Evolutionary conservation across 1,284 basidiomycete species (phyloP), one percentile per base, ranked within the genome.

Genomic region (Tilletia walkeri): DNA sequence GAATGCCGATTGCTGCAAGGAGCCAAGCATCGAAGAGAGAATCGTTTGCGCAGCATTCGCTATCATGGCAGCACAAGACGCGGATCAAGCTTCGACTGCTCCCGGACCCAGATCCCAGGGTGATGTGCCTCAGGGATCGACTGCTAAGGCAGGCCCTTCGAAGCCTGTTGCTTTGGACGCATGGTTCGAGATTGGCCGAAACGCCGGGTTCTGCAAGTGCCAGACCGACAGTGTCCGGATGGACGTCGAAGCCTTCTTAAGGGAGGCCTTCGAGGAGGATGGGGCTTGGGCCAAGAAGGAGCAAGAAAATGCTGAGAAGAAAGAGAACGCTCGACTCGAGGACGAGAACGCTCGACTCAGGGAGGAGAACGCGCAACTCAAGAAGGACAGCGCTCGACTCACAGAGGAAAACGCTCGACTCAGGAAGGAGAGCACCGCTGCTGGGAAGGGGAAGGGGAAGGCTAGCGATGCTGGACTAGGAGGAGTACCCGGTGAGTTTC

Each of bases 131-230:
- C 24, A n/a, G 56, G 6, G 24, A 36, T 5, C 69, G 12, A 20
- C 20, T 50, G 5, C 68, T 24, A 16, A 69, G 4, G 20, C 65
- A 18, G 59, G 66, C 4, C 66, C 71, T 12, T n/a, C n/a, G 10
- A n/a, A n/a, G 16, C 5, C 41, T 47, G n/a, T 99, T 84, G 96
- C 96, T 0, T 87, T 98, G 36, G 92, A 97, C 24, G 92, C 90
- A 71, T 99, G 95, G 95, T 85, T 98, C 9, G 93, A 95, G 67
- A 85, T 95, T 34, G 95, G 94, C 34, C 78, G 79, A 67, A 73
- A 74, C 56, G 81, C 82, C 59, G 77, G 76, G 69, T 81, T 77
- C 56, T 83, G 82, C 72, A 76, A 80, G 50, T 83, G 82, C 66
- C 73, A 73, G 34, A 67, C 70, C 39, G 77, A 82, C 68, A 81